These are phyloP conservation scores for Quercus phellos DNA, from an alignment of 331 rosid genomes.

Conservation along the genomic window DNA sequence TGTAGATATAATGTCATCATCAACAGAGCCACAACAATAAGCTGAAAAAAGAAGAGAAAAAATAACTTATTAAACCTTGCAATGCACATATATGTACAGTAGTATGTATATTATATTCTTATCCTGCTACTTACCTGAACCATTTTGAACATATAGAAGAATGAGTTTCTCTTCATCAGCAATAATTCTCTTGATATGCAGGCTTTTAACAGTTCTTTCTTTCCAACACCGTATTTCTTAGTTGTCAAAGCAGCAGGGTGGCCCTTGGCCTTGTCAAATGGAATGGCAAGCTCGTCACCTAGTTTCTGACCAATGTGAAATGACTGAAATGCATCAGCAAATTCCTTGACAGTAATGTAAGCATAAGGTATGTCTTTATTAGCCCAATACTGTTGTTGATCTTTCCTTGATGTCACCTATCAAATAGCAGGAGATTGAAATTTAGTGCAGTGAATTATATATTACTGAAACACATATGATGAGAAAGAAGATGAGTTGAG, in stretches of 20 bases:
- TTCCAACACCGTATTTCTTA: slow-evolving; percentile 59
- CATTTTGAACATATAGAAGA: slow-evolving; percentile 67
- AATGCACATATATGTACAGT: no score
- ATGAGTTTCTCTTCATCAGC: slow-evolving; percentile 81
- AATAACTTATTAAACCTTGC: neutral
- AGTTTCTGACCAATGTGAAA: slow-evolving; percentile 69
- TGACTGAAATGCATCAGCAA: slow-evolving; percentile 68
- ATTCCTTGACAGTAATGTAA: slow-evolving; percentile 51
- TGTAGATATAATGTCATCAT: slow-evolving; percentile 75
- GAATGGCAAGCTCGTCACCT: slow-evolving; percentile 72
- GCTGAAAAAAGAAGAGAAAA: slow-evolving; percentile 30
- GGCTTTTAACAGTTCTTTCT: slow-evolving; percentile 75
- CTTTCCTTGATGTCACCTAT: slow-evolving; percentile 85
- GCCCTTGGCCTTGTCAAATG: slow-evolving; percentile 71
- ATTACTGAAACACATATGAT: no score
- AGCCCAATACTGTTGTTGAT: slow-evolving; percentile 85
- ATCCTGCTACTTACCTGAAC: slow-evolving; percentile 42
- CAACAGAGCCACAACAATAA: slow-evolving; percentile 48
- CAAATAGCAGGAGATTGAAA: neutral
- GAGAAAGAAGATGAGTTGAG: neutral
- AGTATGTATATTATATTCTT: no score
- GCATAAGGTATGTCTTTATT: slow-evolving; percentile 51
- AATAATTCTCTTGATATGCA: slow-evolving; percentile 69
- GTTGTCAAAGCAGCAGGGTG: slow-evolving; percentile 69
- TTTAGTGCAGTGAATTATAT: no score